Base-by-base conservation (phyloP, 78 protist species). In the Thecamonas trahens region DNA sequence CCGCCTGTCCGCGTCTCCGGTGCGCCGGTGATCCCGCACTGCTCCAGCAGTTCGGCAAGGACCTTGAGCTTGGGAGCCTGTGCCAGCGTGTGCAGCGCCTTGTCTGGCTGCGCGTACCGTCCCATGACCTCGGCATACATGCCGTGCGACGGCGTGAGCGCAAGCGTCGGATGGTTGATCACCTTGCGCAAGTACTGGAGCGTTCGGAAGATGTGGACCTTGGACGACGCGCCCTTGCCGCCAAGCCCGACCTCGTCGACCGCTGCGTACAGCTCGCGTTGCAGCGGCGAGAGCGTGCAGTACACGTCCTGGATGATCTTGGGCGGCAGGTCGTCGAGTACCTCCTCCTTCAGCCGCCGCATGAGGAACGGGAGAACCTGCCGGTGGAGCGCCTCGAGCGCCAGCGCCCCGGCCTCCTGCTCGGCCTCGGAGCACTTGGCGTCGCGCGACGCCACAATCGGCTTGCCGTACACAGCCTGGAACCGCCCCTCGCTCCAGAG, bases 311-410 rank as follows among this genome's bases (percentile, higher is more conserved):
- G 95, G 58, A 95, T 91, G 44, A 89, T 91, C 86, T 97, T 97
- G 37, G 97, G 98, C 18, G 99, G 99, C 26, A 97, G 83, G 67
- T 96, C 98, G 11, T 57, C 14, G 18, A 94, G 85, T 26, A 97
- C 99, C 38, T 89, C 89, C 50, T 67, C 86, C 85, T 97, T 97
- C 40, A 86, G 32, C 22, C 99, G 75, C 5, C 99, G 92, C 50
- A 97, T 61, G 40, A 95, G 29, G 73, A 97, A 93, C 0, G 99
- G 99, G 28, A 90, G 82, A 45, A 96, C 94, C 59, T 89, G 94
- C 32, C 87, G 63, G 68, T 93, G 96, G 34, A 93, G 88, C 31
- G 72, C 67, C 31, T 76, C 76, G 61, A 89, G 52, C 35, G 96
- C 95, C 8, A 31, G 67, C 26, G 67, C 82, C 18, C 88, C 94